These are phyloP conservation scores for Stemphylium vesicarium DNA, from an alignment of 2,329 filamentous ascomycete species.

Conservation along the genomic window DNA sequence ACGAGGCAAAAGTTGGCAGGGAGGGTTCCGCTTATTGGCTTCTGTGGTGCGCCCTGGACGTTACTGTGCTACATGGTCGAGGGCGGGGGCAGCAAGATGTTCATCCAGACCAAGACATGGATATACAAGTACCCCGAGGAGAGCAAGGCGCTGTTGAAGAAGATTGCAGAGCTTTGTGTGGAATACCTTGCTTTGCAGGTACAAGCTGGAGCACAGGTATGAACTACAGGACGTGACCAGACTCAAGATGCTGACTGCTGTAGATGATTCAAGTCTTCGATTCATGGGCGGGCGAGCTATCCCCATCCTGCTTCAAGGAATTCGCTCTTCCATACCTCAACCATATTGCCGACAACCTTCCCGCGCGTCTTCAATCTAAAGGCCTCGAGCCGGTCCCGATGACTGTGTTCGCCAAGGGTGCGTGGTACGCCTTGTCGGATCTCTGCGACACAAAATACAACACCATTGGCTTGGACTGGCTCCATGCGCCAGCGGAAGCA, in stretches of 20 bases:
- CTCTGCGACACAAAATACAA: slow-evolving; percentile 90
- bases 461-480: slow-evolving; percentile 93
- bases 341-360: slow-evolving; percentile 82
- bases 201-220: slow-evolving; percentile 85
- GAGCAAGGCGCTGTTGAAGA: slow-evolving; percentile 80
- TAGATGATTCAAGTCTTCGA: slow-evolving; percentile 95
- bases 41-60: slow-evolving; percentile 97
- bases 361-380: slow-evolving; percentile 73
- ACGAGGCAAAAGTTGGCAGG: slow-evolving; percentile 88
- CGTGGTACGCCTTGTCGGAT: slow-evolving; percentile 91
- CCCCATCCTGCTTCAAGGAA: slow-evolving; percentile 78
- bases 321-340: slow-evolving; percentile 87
- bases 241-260: slow-evolving; percentile 19
- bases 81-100: slow-evolving; percentile 93
- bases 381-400: slow-evolving; percentile 84
- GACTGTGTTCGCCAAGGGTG: slow-evolving; percentile 98
- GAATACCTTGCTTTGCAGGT: slow-evolving; percentile 94
- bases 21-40: slow-evolving; percentile 90
- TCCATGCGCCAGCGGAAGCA: slow-evolving; percentile 85
- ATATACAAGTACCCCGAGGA: slow-evolving; percentile 86
- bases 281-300: slow-evolving; percentile 95
- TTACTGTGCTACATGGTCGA: slow-evolving; percentile 99
- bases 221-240: not conserved
- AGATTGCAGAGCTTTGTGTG: slow-evolving; percentile 93
- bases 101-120: slow-evolving; percentile 95